Evolutionary conservation across 257 asterid species (phyloP), one percentile per base, ranked within the genome.

Genomic region (Capsicum baccatum): DNA sequence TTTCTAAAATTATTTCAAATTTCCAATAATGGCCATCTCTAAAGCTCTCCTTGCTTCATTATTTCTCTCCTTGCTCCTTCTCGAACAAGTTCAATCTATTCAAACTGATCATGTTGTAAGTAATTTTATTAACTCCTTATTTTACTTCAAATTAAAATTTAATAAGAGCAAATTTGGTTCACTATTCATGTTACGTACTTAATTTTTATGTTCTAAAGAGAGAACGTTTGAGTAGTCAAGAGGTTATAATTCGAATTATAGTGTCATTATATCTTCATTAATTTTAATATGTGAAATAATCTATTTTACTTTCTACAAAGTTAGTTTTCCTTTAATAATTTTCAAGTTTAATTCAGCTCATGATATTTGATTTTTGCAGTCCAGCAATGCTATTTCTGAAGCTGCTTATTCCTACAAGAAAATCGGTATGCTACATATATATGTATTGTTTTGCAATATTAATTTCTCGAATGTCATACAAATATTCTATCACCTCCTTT

Each of bases 11-110:
- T 13, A 67, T 74, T 74, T 74, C 60, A 50, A 19, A 19, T 16
- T 54, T 60, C 37, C 84, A 11, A 93, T 94, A 11, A 93, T 94
- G 98, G 93, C 91, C 60, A 83, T 85, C 84, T 56, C 91, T 54
- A 93, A 91, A 85, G 21, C 81, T 63, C 57, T 90, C 44, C 26
- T 87, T 35, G 87, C 89, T 78, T 74, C 92, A 11, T 37, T 91
- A 42, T 67, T 93, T 56, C 84, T 93, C 48, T 83, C 89, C 64
- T 81, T 93, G 66, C 83, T 94, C 8, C 66, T 85, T 66, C 66
- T 93, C 68, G 81, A 91, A 62, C 91, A 91, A 63, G 91, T 86
- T 81, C 92, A 92, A 79, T 89, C 97, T 50, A 74, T 84, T 86
- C 92, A 89, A 68, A 74, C 90, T 54, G 64, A 83, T 85, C 89